Evolutionary conservation across 139 green algal genomes (phyloP).

Genomic region (Coelastrella sp.): DNA sequence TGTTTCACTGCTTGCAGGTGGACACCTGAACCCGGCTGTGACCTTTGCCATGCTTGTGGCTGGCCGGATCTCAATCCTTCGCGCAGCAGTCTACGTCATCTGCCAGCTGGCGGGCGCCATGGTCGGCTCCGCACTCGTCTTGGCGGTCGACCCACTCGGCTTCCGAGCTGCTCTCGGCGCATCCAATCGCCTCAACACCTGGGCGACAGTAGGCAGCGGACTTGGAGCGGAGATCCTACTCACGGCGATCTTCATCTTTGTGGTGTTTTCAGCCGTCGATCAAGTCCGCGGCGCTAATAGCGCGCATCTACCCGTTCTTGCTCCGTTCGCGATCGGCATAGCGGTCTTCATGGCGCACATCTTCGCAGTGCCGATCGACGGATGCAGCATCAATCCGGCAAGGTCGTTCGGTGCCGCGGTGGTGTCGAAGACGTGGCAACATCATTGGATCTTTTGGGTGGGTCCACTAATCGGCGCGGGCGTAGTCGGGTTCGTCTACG

Average conservation of each 20-base stretch:
- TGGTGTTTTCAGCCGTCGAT: conserved; percentile 31
- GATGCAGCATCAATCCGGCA: conserved; percentile 30
- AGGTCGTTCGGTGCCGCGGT: conserved; percentile 39
- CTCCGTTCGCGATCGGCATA: conserved; percentile 34
- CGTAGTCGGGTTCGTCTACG: conserved; percentile 11
- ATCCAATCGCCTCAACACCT: conserved; percentile 16
- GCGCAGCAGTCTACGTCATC: conserved; percentile 1
- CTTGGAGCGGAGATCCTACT: conserved; percentile 20
- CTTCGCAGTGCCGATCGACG: conserved; percentile 33
- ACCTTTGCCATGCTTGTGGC: conserved; percentile 27
- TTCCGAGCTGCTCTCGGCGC: conserved; percentile 24
- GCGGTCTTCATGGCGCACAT: conserved; percentile 6
- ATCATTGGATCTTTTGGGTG: conserved; percentile 46
- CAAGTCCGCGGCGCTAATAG: neutral
- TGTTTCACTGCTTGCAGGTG: neutral
- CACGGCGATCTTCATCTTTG: conserved; percentile 31
- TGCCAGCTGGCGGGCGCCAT: conserved; percentile 32
- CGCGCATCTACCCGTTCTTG: conserved; percentile 35
- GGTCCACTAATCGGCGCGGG: conserved; percentile 17
- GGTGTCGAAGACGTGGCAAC: neutral
- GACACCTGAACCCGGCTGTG: conserved; percentile 27
- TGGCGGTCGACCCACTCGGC: neutral
- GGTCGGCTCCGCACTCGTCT: conserved; percentile 25
- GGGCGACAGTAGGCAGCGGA: neutral
- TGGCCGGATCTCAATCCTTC: neutral